Base-by-base conservation (phyloP, 305 asterid genomes). In the Solanum hybrid region DNA sequence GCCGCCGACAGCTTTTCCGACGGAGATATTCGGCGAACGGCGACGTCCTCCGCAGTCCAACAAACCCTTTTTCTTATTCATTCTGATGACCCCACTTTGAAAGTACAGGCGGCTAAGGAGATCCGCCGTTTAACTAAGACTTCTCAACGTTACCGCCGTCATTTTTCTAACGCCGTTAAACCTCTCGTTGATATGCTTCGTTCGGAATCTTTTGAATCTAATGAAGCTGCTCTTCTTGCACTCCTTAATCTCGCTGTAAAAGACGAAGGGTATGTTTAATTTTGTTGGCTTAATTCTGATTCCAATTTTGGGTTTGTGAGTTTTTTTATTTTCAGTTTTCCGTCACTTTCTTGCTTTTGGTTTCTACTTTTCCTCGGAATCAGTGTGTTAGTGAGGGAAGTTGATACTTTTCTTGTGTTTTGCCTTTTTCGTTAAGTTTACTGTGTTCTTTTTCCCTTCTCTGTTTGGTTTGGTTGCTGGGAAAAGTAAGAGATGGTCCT, bases 91-190 rank as follows among this genome's bases (percentile, higher is more conserved):
- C 88, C 86, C 10, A 36, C 51, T 86, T 87, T 56, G 40, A 92
- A 93, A 86, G 56, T 95, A 6, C 93, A 93, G 37, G 98, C 99
- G 32, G 99, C 99, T 4, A 91, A 87, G 93, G 99, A 95, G 93
- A 96, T 96, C 90, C 93, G 99, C 31, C 96, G 98, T 26, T 94
- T 95, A 82, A 94, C 98, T 29, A 95, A 94, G 93, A 95, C 98
- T 40, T 96, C 99, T 76, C 96, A 95, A 84, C 90, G 98, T 88
- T 94, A 93, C 95, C 96, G 98, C 7, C 98, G 98, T 22, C 92
- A 93, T 87, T 96, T 96, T 89, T 88, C 98, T 82, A 89, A 85
- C 88, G 95, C 98, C 81, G 95, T 96, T 26, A 91, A 78, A 26
- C 94, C 96, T 2, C 98, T 96, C 3, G 98, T 96, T 22, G 91